These are phyloP conservation scores for Leersia perrieri DNA, from an alignment of 176 grass and related monocot species.

Conservation along the genomic window DNA sequence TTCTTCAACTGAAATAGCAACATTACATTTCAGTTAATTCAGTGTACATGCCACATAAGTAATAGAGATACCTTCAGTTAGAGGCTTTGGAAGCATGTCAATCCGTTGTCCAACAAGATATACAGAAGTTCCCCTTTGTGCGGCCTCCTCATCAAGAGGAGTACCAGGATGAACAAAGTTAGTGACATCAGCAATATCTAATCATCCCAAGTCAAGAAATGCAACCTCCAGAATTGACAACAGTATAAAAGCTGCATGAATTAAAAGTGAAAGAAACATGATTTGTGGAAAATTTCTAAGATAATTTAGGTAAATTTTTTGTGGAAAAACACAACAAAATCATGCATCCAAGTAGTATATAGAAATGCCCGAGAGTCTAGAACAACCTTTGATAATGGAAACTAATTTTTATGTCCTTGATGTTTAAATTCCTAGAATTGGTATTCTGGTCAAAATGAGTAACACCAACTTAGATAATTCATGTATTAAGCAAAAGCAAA, in stretches of 20 bases:
- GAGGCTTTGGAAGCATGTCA: slow-evolving; percentile 98
- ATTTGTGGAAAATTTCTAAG: not conserved
- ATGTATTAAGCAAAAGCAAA: slow-evolving; percentile 5
- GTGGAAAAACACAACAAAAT: not conserved
- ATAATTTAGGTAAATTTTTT: not conserved
- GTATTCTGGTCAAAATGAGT: not conserved
- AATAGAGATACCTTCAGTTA: slow-evolving; percentile 79
- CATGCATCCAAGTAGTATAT: not conserved
- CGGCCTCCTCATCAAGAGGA: slow-evolving; percentile 90
- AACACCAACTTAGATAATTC: not conserved
- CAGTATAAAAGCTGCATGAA: not conserved
- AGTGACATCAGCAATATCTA: slow-evolving; percentile 99
- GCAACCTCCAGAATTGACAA: slow-evolving; percentile 20
- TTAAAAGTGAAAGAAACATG: not conserved
- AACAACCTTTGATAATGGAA: slow-evolving; percentile 1
- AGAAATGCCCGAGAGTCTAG: not conserved
- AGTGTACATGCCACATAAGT: not conserved
- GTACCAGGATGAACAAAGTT: slow-evolving; percentile 93
- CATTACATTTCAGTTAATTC: slow-evolving; percentile 18
- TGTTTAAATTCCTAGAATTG: not conserved
- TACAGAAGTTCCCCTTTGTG: slow-evolving; percentile 90
- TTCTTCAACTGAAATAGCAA: slow-evolving; percentile 20
- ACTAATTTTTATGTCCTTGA: not conserved
- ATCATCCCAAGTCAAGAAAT: slow-evolving; percentile 45
- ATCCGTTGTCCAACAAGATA: slow-evolving; percentile 99